Evolutionary conservation across 148 eudicot species (phyloP).

Genomic region (Selenicereus undatus): DNA sequence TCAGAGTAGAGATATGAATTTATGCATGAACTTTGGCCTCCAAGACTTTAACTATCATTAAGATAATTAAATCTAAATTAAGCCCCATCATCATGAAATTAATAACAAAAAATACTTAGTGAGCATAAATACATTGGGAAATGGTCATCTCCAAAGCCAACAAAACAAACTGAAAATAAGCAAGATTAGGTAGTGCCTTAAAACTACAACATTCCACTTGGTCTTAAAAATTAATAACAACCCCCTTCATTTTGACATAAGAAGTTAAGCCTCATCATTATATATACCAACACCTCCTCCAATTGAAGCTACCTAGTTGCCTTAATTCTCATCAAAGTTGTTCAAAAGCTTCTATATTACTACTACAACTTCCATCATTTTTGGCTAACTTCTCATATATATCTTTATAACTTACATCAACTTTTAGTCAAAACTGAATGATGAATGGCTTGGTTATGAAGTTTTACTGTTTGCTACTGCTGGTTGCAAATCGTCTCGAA

Average conservation of each 20-base stretch:
- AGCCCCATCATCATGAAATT: neutral
- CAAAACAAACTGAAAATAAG: slow-evolving; percentile 14
- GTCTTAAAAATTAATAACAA: slow-evolving; percentile 8
- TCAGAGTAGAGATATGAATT: no score
- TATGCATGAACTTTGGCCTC: no score
- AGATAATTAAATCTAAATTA: neutral
- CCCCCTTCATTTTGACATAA: neutral
- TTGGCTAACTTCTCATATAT: neutral
- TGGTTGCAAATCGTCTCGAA: neutral
- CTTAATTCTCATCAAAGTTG: neutral
- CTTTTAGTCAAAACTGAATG: neutral
- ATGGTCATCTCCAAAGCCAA: slow-evolving; percentile 10
- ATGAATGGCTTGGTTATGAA: neutral
- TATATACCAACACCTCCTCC: slow-evolving; percentile 16
- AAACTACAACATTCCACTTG: slow-evolving; percentile 27
- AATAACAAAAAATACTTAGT: neutral
- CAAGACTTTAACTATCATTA: neutral
- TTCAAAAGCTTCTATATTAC: neutral
- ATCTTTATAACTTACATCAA: neutral
- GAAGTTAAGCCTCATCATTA: slow-evolving; percentile 8
- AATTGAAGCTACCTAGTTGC: neutral
- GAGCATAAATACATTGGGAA: neutral
- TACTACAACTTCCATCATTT: slow-evolving; percentile 17
- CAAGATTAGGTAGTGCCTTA: slow-evolving; percentile 28
- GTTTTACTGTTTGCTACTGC: neutral